Evolutionary conservation across 495 filamentous ascomycete species (phyloP).

Genomic region (Staphylotrichum tortipilum): DNA sequence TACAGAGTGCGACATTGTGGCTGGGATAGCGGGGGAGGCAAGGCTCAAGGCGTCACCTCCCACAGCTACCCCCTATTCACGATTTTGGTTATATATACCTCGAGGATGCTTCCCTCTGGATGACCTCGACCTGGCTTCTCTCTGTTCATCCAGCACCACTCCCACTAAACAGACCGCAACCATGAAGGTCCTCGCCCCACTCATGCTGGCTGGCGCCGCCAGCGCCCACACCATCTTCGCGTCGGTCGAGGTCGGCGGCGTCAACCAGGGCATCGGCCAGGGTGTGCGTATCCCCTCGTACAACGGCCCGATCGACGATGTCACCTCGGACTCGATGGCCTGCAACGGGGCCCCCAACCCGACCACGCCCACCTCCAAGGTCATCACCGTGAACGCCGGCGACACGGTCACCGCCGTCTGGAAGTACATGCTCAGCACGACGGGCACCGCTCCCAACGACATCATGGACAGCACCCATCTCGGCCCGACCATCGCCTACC

Average conservation of each 20-base stretch:
- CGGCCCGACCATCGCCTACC: conserved; percentile 41
- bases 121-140: no score
- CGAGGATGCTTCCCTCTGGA: no score
- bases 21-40: no score
- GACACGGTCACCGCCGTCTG: conserved; percentile 32
- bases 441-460: conserved; percentile 32
- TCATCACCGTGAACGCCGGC: conserved; percentile 27
- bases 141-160: neutral
- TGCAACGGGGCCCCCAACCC: conserved; percentile 52
- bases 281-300: conserved; percentile 23
- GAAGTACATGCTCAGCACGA: conserved; percentile 38
- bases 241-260: conserved; percentile 22
- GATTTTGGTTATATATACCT: no score
- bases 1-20: no score
- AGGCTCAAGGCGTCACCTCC: no score
- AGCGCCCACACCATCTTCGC: conserved; percentile 28
- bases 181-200: conserved; percentile 24
- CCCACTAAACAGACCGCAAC: neutral
- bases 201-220: conserved; percentile 18
- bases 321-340: conserved; percentile 40
- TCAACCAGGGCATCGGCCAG: conserved; percentile 22
- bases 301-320: conserved; percentile 45
- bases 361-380: conserved; percentile 29
- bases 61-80: no score
- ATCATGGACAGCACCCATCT: conserved; percentile 40